A percentile compares a stretch with the other conserved stretches of the same genome.
These are phyloP conservation scores for Cladosporium phlei DNA, from an alignment of 2,329 filamentous ascomycete species.

Conservation along the genomic window DNA sequence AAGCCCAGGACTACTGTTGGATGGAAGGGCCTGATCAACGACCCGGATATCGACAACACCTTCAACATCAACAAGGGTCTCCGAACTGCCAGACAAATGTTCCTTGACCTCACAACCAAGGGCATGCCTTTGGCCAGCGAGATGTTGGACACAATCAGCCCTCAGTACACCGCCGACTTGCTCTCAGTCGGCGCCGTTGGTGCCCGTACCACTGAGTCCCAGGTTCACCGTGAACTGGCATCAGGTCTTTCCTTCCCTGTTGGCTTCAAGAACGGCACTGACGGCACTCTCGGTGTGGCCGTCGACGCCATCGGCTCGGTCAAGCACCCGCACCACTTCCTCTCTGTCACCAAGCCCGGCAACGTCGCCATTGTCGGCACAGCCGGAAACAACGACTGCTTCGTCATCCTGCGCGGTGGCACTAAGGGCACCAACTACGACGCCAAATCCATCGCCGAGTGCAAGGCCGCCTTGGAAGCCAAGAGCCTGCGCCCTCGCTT, in stretches of 20 bases:
- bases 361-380: slow-evolving; percentile 92
- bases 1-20: slow-evolving; percentile 97
- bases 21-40: slow-evolving; percentile 99
- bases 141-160: slow-evolving; percentile 98
- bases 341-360: slow-evolving; percentile 97
- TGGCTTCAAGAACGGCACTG: slow-evolving; percentile 99
- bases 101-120: slow-evolving; percentile 76
- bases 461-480: slow-evolving; percentile 71
- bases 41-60: slow-evolving; percentile 93
- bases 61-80: slow-evolving; percentile 99
- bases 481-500: slow-evolving; percentile 84
- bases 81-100: slow-evolving; percentile 84
- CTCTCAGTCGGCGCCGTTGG: slow-evolving; percentile 95
- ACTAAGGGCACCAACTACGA: slow-evolving; percentile 93
- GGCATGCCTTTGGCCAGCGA: slow-evolving; percentile 96
- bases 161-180: slow-evolving; percentile 93
- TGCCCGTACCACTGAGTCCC: slow-evolving; percentile 91
- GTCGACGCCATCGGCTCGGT: slow-evolving; percentile 89
- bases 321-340: slow-evolving; percentile 87
- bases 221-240: slow-evolving; percentile 92
- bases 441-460: slow-evolving; percentile 71
- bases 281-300: slow-evolving; percentile 82
- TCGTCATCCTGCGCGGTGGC: slow-evolving; percentile 90
- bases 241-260: slow-evolving; percentile 95
- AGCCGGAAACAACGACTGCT: slow-evolving; percentile 91